These are phyloP conservation scores for Babesia gibsoni DNA, from an alignment of 169 alveolate species.

Conservation along the genomic window DNA sequence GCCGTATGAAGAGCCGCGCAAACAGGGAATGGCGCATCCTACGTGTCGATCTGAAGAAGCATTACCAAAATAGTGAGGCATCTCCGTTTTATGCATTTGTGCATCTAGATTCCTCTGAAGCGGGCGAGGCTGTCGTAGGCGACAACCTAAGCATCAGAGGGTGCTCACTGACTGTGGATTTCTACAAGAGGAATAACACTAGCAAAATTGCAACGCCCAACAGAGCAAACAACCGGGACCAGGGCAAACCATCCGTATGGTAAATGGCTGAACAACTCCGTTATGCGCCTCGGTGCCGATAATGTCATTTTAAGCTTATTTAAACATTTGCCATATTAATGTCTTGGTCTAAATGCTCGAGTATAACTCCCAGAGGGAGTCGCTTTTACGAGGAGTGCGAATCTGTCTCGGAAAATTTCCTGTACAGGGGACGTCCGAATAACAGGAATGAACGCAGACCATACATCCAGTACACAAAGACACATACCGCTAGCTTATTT, in stretches of 20 bases:
- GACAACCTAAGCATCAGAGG: conserved; percentile 32
- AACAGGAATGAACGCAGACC: not conserved
- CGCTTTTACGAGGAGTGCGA: conserved; percentile 58
- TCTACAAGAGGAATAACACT: conserved; percentile 16
- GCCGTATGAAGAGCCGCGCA: conserved; percentile 1
- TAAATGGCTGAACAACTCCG: not conserved
- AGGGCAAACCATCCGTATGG: not conserved
- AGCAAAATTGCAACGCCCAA: not conserved
- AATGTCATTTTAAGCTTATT: not conserved
- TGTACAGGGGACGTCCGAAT: conserved; percentile 15
- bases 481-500: not conserved
- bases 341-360: conserved; percentile 20
- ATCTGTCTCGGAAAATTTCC: conserved; percentile 62
- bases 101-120: conserved; percentile 25
- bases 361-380: conserved; percentile 7
- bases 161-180: conserved; percentile 26
- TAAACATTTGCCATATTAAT: not conserved
- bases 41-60: conserved; percentile 10
- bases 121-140: conserved; percentile 34
- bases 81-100: conserved; percentile 36
- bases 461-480: not conserved
- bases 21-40: not conserved
- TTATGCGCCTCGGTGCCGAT: conserved; percentile 23
- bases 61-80: not conserved
- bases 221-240: not conserved